Base-by-base conservation (phyloP, 495 filamentous ascomycete species). In the Rostrohypoxylon terebratum region DNA sequence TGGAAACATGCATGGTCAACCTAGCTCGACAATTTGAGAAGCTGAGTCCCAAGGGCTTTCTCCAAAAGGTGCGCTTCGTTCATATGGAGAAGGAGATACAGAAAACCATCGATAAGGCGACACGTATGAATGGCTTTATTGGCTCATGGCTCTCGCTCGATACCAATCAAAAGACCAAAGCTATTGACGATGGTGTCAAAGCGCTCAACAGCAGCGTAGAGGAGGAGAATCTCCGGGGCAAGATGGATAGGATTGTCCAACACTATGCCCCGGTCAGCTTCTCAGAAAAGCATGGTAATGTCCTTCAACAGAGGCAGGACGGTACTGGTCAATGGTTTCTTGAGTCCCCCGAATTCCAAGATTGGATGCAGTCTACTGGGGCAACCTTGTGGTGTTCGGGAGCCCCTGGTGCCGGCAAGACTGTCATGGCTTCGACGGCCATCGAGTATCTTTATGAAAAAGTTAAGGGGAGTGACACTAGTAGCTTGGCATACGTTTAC, bases 271-370 rank as follows among this genome's bases (percentile, higher is more conserved):
- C 72, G 6, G 54, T 75, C 14, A 67, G 74, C 21, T 77, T 71
- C 50, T 72, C 69, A 9, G 51, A 71, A 20, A 77, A 82, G 50
- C 79, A 83, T 23, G 66, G 59, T 23, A 80, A 80, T 59, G 70
- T 75, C 50, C 68, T 83, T 44, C 61, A 51, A 20, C 66, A 71
- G 21, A 69, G 80, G 64, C 78, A 81, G 34, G 60, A 75, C 34
- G 82, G 75, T 14, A 83, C 83, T 2, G 79, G 78, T 8, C 73
- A 74, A 33, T 84, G 83, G 82, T 78, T 84, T 47, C 59, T 84
- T 1, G 59, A 80, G 13, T 78, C 78, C 0, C 1, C 48, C 7
- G 77, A 81, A 31, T 81, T 81, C 59, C 68, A 78, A 23, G 62
- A 67, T 8, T 85, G 81, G 81, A 54, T 73, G 7, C n/a, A 75